Conservation (phyloP, 2,329 filamentous ascomycete genomes). For the Phialemonium atrogriseum region DNA sequence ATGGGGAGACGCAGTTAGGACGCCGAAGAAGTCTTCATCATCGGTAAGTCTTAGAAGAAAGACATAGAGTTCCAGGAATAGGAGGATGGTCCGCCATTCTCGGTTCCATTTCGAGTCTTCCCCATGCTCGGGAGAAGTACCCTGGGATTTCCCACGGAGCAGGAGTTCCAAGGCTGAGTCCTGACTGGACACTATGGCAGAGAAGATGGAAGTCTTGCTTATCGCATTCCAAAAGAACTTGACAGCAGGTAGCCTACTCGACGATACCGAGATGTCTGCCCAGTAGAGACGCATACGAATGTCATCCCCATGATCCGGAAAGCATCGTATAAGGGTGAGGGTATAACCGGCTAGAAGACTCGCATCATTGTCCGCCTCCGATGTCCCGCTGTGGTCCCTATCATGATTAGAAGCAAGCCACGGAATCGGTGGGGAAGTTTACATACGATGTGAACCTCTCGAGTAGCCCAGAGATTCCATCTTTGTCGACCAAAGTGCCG, state of each 20-base stretch:
- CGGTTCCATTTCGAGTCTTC: constrained; percentile 35
- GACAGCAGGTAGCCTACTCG: constrained; percentile 51
- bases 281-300: constrained; percentile 92
- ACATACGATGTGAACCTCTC: constrained; percentile 30
- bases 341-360: constrained; percentile 79
- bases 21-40: constrained; percentile 86
- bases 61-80: constrained; percentile 91
- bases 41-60: constrained; percentile 91
- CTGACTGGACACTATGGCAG: constrained; percentile 20
- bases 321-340: constrained; percentile 75
- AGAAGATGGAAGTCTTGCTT: constrained; percentile 33
- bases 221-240: constrained; percentile 75
- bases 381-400: constrained; percentile 19
- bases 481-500: constrained; percentile 63
- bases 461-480: constrained; percentile 60
- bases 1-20: constrained; percentile 32
- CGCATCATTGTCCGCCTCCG: constrained; percentile 45
- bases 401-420: constrained; percentile 11
- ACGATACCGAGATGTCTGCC: constrained; percentile 49
- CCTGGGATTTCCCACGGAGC: constrained; percentile 9
- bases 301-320: constrained; percentile 73
- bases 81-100: constrained; percentile 81
- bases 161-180: constrained; percentile 20
- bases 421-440: constrained; percentile 3
- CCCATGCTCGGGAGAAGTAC: constrained; percentile 7